Conservation (phyloP, 73 alveolate species). For the Tetrahymena elliotti region DNA sequence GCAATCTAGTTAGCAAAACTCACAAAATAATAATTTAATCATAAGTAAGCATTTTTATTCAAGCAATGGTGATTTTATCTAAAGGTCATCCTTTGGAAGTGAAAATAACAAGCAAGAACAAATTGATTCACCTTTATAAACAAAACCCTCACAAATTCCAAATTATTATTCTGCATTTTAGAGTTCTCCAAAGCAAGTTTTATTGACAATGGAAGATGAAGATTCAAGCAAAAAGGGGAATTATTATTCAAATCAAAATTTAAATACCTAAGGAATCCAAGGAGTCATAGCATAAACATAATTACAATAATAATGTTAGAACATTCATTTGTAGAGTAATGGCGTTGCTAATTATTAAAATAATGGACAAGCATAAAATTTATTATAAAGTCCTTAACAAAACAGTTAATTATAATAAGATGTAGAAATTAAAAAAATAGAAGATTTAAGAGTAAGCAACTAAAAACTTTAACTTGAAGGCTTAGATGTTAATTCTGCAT, state of each 20-base stretch:
- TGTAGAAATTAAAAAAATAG: neutral
- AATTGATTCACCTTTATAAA: neutral
- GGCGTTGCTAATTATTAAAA: neutral
- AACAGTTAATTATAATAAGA: too few species aligned
- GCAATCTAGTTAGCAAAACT: neutral
- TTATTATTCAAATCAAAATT: neutral
- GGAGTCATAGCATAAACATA: neutral
- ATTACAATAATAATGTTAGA: too few species aligned
- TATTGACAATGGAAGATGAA: neutral
- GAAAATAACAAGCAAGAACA: neutral
- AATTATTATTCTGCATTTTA: neutral
- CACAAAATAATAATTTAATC: neutral
- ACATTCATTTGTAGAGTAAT: neutral
- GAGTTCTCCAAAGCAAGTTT: neutral
- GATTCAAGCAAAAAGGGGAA: neutral
- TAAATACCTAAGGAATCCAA: neutral
- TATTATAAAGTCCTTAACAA: too few species aligned
- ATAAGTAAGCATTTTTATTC: neutral
- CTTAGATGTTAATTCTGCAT: neutral
- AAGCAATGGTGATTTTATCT: neutral
- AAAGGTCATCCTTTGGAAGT: neutral
- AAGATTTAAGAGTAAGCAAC: neutral
- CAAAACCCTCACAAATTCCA: neutral
- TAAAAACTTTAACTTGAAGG: neutral
- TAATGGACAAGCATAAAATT: neutral